Percentiles rank a stretch among this genome's conserved stretches.
Conservation (phyloP, 192 early-diverging fungal genomes). For the Entophlyctis luteolus region DNA sequence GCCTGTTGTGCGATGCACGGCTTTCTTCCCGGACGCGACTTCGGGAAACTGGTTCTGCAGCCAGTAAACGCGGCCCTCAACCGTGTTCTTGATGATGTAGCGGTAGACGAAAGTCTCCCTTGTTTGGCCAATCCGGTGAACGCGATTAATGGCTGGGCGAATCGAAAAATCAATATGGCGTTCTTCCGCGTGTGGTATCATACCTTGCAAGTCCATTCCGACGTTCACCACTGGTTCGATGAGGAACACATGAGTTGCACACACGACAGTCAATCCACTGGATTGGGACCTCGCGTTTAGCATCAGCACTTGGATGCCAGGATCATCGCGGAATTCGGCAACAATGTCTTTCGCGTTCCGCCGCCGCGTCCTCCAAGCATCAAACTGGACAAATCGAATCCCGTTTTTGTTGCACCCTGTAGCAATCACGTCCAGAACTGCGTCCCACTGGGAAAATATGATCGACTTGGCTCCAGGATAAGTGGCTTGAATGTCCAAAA, state of each 20-base stretch:
- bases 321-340: constrained; percentile 31
- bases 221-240: constrained; percentile 51
- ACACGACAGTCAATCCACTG: constrained; percentile 50
- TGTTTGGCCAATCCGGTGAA: constrained; percentile 53
- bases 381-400: constrained; percentile 36
- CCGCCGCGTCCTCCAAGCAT: constrained; percentile 23
- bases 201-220: constrained; percentile 44
- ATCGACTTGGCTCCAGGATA: constrained; percentile 39
- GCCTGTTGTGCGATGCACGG: neutral
- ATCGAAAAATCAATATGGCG: neutral
- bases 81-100: constrained; percentile 42
- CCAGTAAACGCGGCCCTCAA: constrained; percentile 41
- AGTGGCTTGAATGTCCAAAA: constrained; percentile 26
- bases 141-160: constrained; percentile 40
- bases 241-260: constrained; percentile 51
- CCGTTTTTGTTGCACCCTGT: constrained; percentile 32
- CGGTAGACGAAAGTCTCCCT: constrained; percentile 47
- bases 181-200: neutral
- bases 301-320: constrained; percentile 40
- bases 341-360: constrained; percentile 31
- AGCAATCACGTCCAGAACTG: constrained; percentile 43
- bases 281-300: constrained; percentile 49
- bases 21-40: neutral
- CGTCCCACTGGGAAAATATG: constrained; percentile 55
- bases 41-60: neutral